These are phyloP conservation scores for Verticillium albo-atrum DNA, from an alignment of 2,329 filamentous ascomycete species.

Conservation along the genomic window DNA sequence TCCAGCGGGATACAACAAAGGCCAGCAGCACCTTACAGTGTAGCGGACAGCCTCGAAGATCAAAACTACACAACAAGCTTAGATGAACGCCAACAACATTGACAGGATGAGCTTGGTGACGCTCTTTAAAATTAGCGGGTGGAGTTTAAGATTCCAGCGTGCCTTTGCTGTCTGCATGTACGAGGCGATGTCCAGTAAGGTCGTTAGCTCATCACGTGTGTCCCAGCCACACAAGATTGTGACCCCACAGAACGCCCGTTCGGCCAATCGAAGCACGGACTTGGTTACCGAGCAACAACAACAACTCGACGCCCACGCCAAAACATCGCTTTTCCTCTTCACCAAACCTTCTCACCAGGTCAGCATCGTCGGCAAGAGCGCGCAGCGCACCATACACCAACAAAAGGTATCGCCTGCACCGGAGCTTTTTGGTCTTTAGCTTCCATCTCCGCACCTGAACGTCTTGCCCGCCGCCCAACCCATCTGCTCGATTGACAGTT, in stretches of 20 bases:
- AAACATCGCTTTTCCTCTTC: conserved; percentile 3
- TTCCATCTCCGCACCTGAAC: neutral
- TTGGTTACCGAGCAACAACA: conserved; percentile 5
- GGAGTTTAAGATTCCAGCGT: neutral
- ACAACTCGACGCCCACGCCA: conserved; percentile 3
- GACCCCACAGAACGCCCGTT: neutral
- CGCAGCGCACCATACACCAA: conserved; percentile 1
- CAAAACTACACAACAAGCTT: neutral
- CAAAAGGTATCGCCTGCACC: neutral
- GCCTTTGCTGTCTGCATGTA: neutral
- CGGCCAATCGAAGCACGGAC: neutral
- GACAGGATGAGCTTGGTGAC: neutral
- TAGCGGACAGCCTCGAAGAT: neutral
- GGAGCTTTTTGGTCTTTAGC: neutral
- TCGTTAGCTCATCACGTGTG: conserved; percentile 1
- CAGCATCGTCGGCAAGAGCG: neutral
- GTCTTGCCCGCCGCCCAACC: neutral
- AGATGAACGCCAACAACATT: neutral
- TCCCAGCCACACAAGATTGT: neutral
- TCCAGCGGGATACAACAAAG: neutral
- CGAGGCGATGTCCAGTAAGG: neutral
- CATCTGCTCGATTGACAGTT: neutral
- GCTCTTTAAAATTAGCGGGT: neutral
- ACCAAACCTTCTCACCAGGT: neutral
- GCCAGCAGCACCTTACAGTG: neutral